A percentile compares a stretch with the other conserved stretches of the same genome.
phyloP scores from a whole-genome alignment of 352 stramenopile species.

The Peronospora destructor region DNA sequence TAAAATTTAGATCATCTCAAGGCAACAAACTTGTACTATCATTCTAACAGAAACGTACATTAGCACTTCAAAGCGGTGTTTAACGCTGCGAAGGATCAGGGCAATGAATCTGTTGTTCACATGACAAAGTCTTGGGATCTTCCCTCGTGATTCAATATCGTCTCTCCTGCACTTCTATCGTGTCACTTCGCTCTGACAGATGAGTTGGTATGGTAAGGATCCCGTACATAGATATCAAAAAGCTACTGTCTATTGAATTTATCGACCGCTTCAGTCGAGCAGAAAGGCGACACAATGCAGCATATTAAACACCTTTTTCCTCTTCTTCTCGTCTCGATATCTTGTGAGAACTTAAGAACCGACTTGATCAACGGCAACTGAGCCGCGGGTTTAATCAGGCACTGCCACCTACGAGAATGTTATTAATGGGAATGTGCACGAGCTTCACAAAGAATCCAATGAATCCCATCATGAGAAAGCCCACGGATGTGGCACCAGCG shows the following conservation, averaged over 20 bases:
- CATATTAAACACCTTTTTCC: slow-evolving; percentile 7
- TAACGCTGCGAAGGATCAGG: slow-evolving; percentile 27
- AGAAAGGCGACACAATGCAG: neutral
- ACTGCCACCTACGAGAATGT: slow-evolving; percentile 94
- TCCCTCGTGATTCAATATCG: slow-evolving; percentile 23
- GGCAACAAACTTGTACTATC: no score
- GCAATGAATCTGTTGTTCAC: slow-evolving; percentile 37
- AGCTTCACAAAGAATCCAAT: slow-evolving; percentile 99
- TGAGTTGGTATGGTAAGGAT: no score
- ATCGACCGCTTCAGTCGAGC: slow-evolving; percentile 12
- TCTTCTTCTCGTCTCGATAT: neutral
- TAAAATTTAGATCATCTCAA: neutral
- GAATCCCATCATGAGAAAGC: slow-evolving; percentile 99
- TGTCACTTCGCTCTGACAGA: slow-evolving; percentile 5
- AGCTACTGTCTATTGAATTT: slow-evolving; percentile 37
- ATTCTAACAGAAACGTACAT: slow-evolving; percentile 9
- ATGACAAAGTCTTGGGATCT: slow-evolving; percentile 23
- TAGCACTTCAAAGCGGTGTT: neutral
- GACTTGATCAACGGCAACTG: slow-evolving; percentile 4
- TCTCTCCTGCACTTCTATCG: slow-evolving; percentile 28
- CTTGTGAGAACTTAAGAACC: neutral
- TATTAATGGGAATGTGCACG: slow-evolving; percentile 99
- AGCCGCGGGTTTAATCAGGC: slow-evolving; percentile 36
- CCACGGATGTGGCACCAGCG: slow-evolving; percentile 91
- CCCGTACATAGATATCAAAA: slow-evolving; percentile 13